Percentiles rank a stretch among this genome's conserved stretches.
These are phyloP conservation scores for Comarum palustre DNA, from an alignment of 306 rosid genomes.

Conservation along the genomic window DNA sequence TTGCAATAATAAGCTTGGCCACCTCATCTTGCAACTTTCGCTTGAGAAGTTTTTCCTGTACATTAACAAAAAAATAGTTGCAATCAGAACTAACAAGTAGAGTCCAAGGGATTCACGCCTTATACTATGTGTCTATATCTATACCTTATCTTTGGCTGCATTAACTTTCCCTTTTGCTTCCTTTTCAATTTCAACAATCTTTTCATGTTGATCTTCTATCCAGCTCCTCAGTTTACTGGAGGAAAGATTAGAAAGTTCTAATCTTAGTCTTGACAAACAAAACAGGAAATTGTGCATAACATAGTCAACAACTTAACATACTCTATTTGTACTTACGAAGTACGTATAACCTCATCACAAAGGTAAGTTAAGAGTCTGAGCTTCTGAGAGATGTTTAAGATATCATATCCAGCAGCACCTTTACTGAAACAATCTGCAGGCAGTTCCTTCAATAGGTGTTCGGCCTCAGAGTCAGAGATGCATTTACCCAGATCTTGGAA, in stretches of 20 bases:
- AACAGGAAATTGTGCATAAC: background rate
- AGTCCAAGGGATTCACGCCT: background rate
- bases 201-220: conserved; percentile 42
- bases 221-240: conserved; percentile 45
- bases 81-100: background rate
- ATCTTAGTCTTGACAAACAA: conserved; percentile 4
- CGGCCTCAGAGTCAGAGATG: conserved; percentile 35
- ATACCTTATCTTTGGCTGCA: conserved; percentile 44
- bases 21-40: conserved; percentile 45
- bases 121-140: background rate
- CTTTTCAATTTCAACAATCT: conserved; percentile 28
- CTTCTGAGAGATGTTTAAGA: conserved; percentile 39
- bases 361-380: conserved; percentile 42
- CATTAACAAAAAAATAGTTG: background rate
- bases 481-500: conserved; percentile 39
- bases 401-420: conserved; percentile 31
- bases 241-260: conserved; percentile 5
- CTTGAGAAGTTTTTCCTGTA: conserved; percentile 39
- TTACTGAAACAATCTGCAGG: conserved; percentile 28
- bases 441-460: conserved; percentile 29
- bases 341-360: conserved; percentile 52
- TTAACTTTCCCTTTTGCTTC: conserved; percentile 37
- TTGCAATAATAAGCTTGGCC: conserved; percentile 34
- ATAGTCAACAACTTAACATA: background rate
- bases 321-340: conserved; percentile 36